Percentiles rank a stretch among this genome's conserved stretches.
Evolutionary conservation across 805 yeast species (phyloP).

Genomic region (Kuraishia ogatae): DNA sequence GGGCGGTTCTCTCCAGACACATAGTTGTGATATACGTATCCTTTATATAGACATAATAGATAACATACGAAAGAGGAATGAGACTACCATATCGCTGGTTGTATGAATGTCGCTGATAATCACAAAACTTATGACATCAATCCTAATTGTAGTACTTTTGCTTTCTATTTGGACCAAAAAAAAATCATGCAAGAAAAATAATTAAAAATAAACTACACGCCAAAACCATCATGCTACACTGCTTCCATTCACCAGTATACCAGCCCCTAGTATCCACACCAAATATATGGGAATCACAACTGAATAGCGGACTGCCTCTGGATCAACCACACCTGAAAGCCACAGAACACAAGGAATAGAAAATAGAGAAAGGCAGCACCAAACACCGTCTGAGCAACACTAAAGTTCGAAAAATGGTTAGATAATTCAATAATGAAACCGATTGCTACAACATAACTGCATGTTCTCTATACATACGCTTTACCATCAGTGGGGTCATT

Average conservation of each 20-base stretch:
- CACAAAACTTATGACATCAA: neutral
- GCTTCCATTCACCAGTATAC: neutral
- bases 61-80: no score
- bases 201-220: neutral
- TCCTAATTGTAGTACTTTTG: neutral
- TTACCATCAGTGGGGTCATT: constrained; percentile 89
- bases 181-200: neutral
- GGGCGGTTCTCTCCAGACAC: neutral
- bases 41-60: neutral
- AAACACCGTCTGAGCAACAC: constrained; percentile 83
- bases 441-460: neutral
- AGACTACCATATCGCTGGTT: no score
- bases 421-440: neutral
- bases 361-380: constrained; percentile 83
- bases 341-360: constrained; percentile 81
- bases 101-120: neutral
- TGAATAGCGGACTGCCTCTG: constrained; percentile 61
- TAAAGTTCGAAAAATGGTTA: constrained; percentile 7
- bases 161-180: neutral
- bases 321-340: constrained; percentile 65
- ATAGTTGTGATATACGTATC: neutral
- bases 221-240: neutral
- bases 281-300: constrained; percentile 16
- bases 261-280: neutral
- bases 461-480: constrained; percentile 35